A percentile compares a stretch with the other conserved stretches of the same genome.
phyloP scores from a whole-genome alignment of 2,329 filamentous ascomycete genomes.

The Neonectria coccinea region DNA sequence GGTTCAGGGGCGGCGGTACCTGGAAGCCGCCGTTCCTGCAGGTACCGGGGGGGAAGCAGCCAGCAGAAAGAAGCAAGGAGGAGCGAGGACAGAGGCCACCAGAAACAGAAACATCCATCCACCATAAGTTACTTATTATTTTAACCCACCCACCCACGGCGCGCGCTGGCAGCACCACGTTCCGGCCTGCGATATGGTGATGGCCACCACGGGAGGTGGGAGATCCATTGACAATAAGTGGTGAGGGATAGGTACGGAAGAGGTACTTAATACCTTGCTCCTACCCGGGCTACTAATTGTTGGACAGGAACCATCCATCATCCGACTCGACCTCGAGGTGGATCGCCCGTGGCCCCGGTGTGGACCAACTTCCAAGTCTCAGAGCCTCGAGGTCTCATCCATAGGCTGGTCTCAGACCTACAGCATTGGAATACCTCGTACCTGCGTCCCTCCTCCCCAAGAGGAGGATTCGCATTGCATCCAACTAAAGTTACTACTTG shows the following conservation, averaged over 20 bases:
- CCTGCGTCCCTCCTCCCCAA: not conserved
- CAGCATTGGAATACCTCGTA: not conserved
- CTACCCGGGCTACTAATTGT: not conserved
- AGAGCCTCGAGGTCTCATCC: slow-evolving; percentile 16
- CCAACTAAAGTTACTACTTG: not conserved
- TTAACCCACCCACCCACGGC: no score
- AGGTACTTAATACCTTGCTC: not conserved
- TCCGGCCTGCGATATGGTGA: not conserved
- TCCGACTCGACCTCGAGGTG: slow-evolving; percentile 4
- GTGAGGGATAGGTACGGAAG: not conserved
- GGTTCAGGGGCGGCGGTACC: slow-evolving; percentile 40
- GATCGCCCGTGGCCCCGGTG: slow-evolving; percentile 12
- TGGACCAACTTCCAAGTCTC: slow-evolving; percentile 15
- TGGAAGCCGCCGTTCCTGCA: slow-evolving; percentile 48
- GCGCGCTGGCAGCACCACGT: slow-evolving; percentile 4
- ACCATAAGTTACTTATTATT: no score
- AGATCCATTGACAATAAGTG: not conserved
- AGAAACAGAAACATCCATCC: not conserved
- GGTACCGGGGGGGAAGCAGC: slow-evolving; percentile 36
- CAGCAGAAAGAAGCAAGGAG: slow-evolving; percentile 9
- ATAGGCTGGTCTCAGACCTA: slow-evolving; percentile 15
- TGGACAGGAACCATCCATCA: slow-evolving; percentile 4
- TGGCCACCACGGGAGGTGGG: not conserved
- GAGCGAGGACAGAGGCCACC: not conserved
- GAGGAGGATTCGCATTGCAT: not conserved